Evolutionary conservation across 2,329 filamentous ascomycete species (phyloP).

Genomic region (Cyanodermella asteris): DNA sequence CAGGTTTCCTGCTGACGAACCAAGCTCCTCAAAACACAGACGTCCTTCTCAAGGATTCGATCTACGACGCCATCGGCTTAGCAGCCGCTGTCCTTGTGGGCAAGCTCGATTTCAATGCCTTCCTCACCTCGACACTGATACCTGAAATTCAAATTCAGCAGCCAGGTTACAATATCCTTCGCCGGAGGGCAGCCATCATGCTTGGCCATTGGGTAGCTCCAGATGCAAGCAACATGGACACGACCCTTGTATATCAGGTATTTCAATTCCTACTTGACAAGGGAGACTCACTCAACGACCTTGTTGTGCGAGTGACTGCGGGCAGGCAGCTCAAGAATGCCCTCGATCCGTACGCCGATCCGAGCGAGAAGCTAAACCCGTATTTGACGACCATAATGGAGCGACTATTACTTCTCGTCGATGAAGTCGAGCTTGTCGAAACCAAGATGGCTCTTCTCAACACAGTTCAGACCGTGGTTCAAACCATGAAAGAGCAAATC

Average conservation of each 20-base stretch:
- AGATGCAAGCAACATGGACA: slow-evolving; percentile 46
- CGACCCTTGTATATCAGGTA: slow-evolving; percentile 63
- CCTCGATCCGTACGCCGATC: slow-evolving; percentile 69
- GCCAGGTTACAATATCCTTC: slow-evolving; percentile 55
- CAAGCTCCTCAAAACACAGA: slow-evolving; percentile 39
- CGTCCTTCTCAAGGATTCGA: slow-evolving; percentile 72
- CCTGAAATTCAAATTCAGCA: slow-evolving; percentile 52
- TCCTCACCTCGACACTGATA: slow-evolving; percentile 54
- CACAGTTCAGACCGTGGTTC: slow-evolving; percentile 61
- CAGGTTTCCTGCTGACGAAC: slow-evolving; percentile 9
- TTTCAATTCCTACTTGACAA: slow-evolving; percentile 69
- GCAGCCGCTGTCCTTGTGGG: slow-evolving; percentile 55
- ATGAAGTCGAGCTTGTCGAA: slow-evolving; percentile 60
- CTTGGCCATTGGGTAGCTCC: slow-evolving; percentile 80
- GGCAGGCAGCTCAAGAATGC: slow-evolving; percentile 64
- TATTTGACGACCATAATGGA: slow-evolving; percentile 54
- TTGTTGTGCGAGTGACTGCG: slow-evolving; percentile 79
- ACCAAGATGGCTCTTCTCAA: slow-evolving; percentile 79
- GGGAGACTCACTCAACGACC: slow-evolving; percentile 59
- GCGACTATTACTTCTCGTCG: slow-evolving; percentile 54
- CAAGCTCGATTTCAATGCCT: slow-evolving; percentile 61
- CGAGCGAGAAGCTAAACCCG: slow-evolving; percentile 49
- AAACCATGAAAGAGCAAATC: slow-evolving; percentile 55
- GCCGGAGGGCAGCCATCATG: slow-evolving; percentile 70
- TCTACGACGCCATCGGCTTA: slow-evolving; percentile 82